Evolutionary conservation across 2,329 filamentous ascomycete species (phyloP).

Genomic region (Penicillium corylophilum): DNA sequence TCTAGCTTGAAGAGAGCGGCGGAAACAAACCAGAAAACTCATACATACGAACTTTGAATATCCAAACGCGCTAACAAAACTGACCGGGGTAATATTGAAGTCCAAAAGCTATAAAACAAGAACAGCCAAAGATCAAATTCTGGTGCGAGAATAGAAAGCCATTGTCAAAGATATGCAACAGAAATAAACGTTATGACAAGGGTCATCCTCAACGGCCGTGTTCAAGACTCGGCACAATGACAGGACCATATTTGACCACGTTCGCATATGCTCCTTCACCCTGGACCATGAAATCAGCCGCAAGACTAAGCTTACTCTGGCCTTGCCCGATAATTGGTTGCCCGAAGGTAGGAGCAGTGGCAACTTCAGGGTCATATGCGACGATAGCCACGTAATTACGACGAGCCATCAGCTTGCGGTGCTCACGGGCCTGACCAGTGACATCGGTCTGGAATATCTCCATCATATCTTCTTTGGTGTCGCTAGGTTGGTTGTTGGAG

Average conservation of each 20-base stretch:
- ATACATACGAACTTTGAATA: background rate
- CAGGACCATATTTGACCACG: conserved; percentile 94
- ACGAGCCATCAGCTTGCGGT: conserved; percentile 89
- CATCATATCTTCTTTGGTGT: conserved; percentile 99
- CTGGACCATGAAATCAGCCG: conserved; percentile 96
- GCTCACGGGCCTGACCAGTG: conserved; percentile 75
- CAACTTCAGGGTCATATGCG: conserved; percentile 85
- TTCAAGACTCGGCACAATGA: conserved; percentile 86
- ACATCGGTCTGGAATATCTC: conserved; percentile 97
- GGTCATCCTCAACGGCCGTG: conserved; percentile 58
- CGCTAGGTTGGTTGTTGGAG: conserved; percentile 66
- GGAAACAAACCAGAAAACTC: background rate
- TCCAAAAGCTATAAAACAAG: background rate
- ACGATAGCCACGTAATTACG: conserved; percentile 91
- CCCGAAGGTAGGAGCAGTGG: conserved; percentile 49
- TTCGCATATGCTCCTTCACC: conserved; percentile 76
- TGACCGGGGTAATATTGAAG: background rate
- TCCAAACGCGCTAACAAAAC: background rate
- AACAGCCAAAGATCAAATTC: conserved; percentile 1
- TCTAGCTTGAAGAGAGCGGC: background rate
- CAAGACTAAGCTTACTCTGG: conserved; percentile 69
- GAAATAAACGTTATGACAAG: background rate
- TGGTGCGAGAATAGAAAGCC: conserved; percentile 4
- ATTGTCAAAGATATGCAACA: background rate
- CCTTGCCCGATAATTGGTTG: conserved; percentile 29